Conservation (phyloP, 2,329 filamentous ascomycete species). For the Pseudocercospora vitis region DNA sequence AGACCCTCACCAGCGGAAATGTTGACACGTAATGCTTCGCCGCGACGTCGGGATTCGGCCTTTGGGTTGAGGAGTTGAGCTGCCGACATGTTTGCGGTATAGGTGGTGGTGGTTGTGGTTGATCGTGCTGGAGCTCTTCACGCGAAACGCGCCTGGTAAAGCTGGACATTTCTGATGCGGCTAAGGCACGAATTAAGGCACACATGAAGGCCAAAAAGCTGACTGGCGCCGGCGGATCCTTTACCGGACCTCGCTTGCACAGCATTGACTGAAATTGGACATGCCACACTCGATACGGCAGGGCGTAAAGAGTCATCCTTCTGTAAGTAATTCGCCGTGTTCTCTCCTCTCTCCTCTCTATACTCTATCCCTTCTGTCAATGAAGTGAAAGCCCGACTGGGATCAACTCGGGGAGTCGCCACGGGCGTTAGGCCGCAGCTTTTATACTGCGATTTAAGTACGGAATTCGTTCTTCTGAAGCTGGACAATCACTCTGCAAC, state of each 20-base stretch:
- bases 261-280: not conserved
- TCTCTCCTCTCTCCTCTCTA: not conserved
- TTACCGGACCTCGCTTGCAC: not conserved
- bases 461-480: no score
- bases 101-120: constrained; percentile 1
- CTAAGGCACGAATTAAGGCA: no score
- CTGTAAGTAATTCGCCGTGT: not conserved
- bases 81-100: constrained; percentile 70
- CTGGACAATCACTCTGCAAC: no score
- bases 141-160: not conserved
- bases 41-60: constrained; percentile 95
- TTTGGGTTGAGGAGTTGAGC: constrained; percentile 98
- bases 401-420: no score
- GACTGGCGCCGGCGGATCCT: no score
- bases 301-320: not conserved
- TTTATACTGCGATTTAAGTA: no score
- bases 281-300: not conserved
- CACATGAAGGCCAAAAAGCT: no score
- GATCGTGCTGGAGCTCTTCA: not conserved
- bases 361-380: no score
- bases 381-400: no score
- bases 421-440: not conserved
- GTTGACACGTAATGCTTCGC: constrained; percentile 95
- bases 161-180: no score
- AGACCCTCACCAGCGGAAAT: constrained; percentile 90